Evolutionary conservation across 2,329 filamentous ascomycete genomes (phyloP), one percentile per base, ranked within the genome.

Genomic region (Trichoderma sp.): DNA sequence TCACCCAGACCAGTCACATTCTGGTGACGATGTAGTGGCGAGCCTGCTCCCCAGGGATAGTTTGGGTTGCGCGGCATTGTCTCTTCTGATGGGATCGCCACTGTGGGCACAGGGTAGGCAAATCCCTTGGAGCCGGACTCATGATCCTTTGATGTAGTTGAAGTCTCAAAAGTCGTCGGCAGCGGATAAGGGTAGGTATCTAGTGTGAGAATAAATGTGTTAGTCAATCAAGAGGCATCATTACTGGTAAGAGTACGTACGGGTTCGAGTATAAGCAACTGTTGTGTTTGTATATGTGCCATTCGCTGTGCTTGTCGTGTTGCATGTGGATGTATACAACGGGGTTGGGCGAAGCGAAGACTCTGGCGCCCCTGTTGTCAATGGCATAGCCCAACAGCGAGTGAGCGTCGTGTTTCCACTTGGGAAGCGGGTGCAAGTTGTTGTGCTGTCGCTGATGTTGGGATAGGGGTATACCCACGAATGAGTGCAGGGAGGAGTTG

Each of bases 21-120:
- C 34, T 76, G 75, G 60, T 80, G 77, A 5, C 79, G 78, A 69
- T 81, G 78, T 39, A 77, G 68, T 1, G 78, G 78, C 46, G 75
- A 79, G 70, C 76, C 74, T 34, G 76, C 77, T 13, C 78, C 79
- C 79, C 79, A 81, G 1, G 79, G 79, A 30, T 74, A 80, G 68
- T 79, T 77, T 18, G 76, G 74, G 34, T 78, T 76, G 2, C 73
- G 71, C 6, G 78, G 76, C 37, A 79, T 68, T 10, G 69, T 55
- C 24, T 71, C 69, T 16, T 70, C 26, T n/a, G 39, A 43, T n/a
- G 51, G 34, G 2, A 68, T 68, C 43, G 61, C 70, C 49, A 64
- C 71, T 2, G 73, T 75, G 43, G 74, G 73, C 16, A 68, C 65
- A 32, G 75, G 73, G 70, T 69, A 64, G 39, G 21, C 56, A 26